Evolutionary conservation across 306 rosid genomes (phyloP).

Genomic region (Dalbergia cochinchinensis): DNA sequence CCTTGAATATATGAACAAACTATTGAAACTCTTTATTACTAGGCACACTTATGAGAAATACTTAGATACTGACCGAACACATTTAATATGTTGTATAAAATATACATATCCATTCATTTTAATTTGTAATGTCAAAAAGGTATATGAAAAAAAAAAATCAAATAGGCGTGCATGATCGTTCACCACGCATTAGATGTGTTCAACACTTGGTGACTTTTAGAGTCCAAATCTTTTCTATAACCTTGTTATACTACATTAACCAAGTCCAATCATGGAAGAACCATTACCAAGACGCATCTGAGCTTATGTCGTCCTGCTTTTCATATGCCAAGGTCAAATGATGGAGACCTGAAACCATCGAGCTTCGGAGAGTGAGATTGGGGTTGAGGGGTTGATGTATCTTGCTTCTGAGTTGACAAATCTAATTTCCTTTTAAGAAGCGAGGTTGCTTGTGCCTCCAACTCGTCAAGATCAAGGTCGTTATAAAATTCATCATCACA

Average conservation of each 20-base stretch:
- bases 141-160: no score
- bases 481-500: conserved; percentile 77
- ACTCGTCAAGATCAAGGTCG: conserved; percentile 76
- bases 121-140: no score
- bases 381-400: conserved; percentile 26
- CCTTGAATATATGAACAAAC: no score
- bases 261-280: background rate
- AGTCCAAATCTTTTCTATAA: no score
- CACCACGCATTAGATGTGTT: no score
- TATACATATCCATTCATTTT: no score
- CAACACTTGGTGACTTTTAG: no score
- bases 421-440: conserved; percentile 71
- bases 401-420: conserved; percentile 51
- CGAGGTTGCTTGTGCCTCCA: conserved; percentile 82
- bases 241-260: background rate
- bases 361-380: conserved; percentile 47
- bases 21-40: no score
- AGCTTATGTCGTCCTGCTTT: conserved; percentile 8
- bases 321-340: conserved; percentile 92
- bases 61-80: no score
- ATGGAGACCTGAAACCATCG: conserved; percentile 57
- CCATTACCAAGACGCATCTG: background rate
- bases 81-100: no score
- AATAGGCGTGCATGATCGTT: no score
- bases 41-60: no score